Evolutionary conservation across 495 filamentous ascomycete genomes (phyloP).

Genomic region (Rostrohypoxylon terebratum): DNA sequence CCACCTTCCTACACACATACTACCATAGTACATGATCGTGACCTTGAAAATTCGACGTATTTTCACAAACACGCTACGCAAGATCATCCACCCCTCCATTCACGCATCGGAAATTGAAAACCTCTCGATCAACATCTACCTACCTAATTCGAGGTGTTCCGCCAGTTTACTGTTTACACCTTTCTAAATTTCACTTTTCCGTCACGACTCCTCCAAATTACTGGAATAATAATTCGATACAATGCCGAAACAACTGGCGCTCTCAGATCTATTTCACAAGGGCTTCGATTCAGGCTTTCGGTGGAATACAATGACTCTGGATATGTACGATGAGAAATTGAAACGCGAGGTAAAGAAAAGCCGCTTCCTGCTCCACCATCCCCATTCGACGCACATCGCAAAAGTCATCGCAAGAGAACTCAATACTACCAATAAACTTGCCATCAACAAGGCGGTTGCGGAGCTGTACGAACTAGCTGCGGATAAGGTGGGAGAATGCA

Average conservation of each 20-base stretch:
- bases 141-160: too few relatives aligned
- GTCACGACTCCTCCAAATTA: too few relatives aligned
- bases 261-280: neutral
- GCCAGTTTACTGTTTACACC: too few relatives aligned
- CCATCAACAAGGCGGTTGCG: slow-evolving; percentile 13
- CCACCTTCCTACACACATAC: too few relatives aligned
- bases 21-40: too few relatives aligned
- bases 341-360: neutral
- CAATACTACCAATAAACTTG: neutral
- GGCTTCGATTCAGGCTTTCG: slow-evolving; percentile 17
- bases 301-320: slow-evolving; percentile 28
- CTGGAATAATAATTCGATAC: too few relatives aligned
- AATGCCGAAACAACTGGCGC: neutral
- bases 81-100: too few relatives aligned
- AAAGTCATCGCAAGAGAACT: slow-evolving; percentile 15
- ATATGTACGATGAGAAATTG: neutral
- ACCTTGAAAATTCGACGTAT: too few relatives aligned
- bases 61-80: too few relatives aligned
- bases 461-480: slow-evolving; percentile 33
- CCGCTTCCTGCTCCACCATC: slow-evolving; percentile 29
- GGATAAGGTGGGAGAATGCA: slow-evolving; percentile 23
- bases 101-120: too few relatives aligned
- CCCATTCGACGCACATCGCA: slow-evolving; percentile 26
- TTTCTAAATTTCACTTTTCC: too few relatives aligned
- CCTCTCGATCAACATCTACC: too few relatives aligned